phyloP scores from a whole-genome alignment of 257 asterid species.

The Scutellaria baicalensis region DNA sequence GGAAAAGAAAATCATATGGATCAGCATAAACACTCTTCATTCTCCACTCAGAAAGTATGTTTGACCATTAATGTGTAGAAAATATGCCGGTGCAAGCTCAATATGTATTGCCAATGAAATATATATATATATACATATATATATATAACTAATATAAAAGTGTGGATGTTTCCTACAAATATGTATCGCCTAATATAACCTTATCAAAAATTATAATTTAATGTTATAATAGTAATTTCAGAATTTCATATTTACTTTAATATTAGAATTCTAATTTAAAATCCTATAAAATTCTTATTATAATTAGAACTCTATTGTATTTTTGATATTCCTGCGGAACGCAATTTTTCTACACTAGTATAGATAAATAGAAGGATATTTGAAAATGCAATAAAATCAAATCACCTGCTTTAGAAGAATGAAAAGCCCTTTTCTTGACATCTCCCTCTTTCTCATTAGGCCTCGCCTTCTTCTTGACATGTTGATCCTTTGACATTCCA shows the following conservation, averaged over 20 bases:
- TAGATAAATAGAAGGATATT: background rate
- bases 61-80: background rate
- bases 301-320: no score
- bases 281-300: no score
- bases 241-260: no score
- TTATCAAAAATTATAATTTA: no score
- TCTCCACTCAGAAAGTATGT: background rate
- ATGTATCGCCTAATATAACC: no score
- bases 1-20: conserved; percentile 17
- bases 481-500: conserved; percentile 38
- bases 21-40: conserved; percentile 18
- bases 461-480: conserved; percentile 49
- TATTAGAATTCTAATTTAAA: no score
- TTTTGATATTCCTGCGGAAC: no score
- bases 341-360: no score
- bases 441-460: conserved; percentile 48
- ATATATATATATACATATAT: no score
- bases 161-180: no score
- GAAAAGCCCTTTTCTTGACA: conserved; percentile 30
- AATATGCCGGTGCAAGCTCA: conserved; percentile 4
- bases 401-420: conserved; percentile 53
- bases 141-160: no score
- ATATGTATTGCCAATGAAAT: background rate
- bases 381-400: background rate
- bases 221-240: no score